phyloP scores from a whole-genome alignment of 2,329 filamentous ascomycete species.

The Aspergillus aculeatinus region DNA sequence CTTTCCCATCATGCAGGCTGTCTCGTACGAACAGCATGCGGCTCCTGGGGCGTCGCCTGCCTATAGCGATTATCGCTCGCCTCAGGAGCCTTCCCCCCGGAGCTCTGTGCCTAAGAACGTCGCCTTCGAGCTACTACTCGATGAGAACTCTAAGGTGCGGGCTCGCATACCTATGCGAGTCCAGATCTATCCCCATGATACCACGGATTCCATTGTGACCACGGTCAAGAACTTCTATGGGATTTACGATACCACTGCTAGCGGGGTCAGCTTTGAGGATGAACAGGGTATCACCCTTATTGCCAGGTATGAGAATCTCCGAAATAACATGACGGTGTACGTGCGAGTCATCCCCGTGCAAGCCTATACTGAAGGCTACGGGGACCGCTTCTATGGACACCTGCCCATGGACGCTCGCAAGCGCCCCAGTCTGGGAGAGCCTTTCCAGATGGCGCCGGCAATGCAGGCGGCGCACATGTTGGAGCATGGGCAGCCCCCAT shows the following conservation, averaged over 20 bases:
- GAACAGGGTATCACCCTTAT: slow-evolving; percentile 86
- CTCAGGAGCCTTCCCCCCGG: slow-evolving; percentile 39
- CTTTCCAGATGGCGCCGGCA: slow-evolving; percentile 63
- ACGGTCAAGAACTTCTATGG: slow-evolving; percentile 99
- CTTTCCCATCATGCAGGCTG: slow-evolving; percentile 34
- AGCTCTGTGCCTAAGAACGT: slow-evolving; percentile 57
- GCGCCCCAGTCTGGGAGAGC: slow-evolving; percentile 61
- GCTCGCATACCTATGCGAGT: slow-evolving; percentile 66
- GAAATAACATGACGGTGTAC: slow-evolving; percentile 87
- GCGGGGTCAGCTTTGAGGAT: slow-evolving; percentile 94
- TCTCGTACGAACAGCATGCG: slow-evolving; percentile 35
- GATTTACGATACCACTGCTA: slow-evolving; percentile 76
- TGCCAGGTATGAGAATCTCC: slow-evolving; percentile 93
- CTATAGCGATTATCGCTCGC: slow-evolving; percentile 28
- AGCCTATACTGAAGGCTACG: slow-evolving; percentile 50
- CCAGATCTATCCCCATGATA: slow-evolving; percentile 92
- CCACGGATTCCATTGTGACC: slow-evolving; percentile 94
- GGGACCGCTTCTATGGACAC: slow-evolving; percentile 47
- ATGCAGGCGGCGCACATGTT: slow-evolving; percentile 49
- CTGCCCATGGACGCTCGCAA: slow-evolving; percentile 54
- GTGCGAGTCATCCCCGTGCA: slow-evolving; percentile 73
- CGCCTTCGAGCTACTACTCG: slow-evolving; percentile 62
- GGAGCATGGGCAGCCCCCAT: slow-evolving; percentile 61
- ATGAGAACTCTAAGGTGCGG: slow-evolving; percentile 57
- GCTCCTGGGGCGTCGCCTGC: slow-evolving; percentile 34